Base-by-base conservation (phyloP, 768 basidiomycete species). In the Tephrocybe sp. region DNA sequence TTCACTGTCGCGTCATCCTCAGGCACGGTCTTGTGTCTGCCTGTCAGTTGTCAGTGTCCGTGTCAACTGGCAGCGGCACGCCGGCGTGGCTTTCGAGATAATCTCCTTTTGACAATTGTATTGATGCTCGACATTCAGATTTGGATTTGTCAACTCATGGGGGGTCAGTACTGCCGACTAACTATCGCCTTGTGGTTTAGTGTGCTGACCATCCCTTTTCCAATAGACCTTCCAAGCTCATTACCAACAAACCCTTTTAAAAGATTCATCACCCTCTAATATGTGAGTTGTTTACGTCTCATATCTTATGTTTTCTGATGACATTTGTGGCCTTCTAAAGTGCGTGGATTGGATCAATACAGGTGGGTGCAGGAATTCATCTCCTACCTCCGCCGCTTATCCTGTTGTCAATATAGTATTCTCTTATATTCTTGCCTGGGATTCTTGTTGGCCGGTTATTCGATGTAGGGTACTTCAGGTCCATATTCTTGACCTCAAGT, bases 341-440 rank as follows among this genome's bases (percentile, higher is more conserved):
- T 37, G 80, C 87, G 35, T 91, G 87, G 88, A 90, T 91, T 27
- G 88, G 89, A 5, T 90, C 88, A 1, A 68, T 84, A 19, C 87
- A 89, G 70, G 87, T 82, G 51, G 5, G 42, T 30, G 51, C 25
- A 11, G 32, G 12, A 36, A 24, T 34, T 38, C 27, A 21, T 30
- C 19, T 42, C 25, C 21, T 34, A 21, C 28, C 19, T 42, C 25
- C 21, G 30, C 25, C 16, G 42, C 27, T 9, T 21, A 39, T 31
- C 44, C 26, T 42, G 25, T 35, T n/a, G 9, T 43, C 24, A 9
- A 15, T 27, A 12, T 57, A 88, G 84, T 85, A 84, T 57, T 72
- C 84, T 11, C 72, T 87, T 0, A 66, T 80, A 5, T 86, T 84
- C 63, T 61, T 85, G 2, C 83, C 84, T 3, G 84, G 80, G 9